These are phyloP conservation scores for Spergularia bocconei DNA, from an alignment of 148 eudicot species.

Conservation along the genomic window DNA sequence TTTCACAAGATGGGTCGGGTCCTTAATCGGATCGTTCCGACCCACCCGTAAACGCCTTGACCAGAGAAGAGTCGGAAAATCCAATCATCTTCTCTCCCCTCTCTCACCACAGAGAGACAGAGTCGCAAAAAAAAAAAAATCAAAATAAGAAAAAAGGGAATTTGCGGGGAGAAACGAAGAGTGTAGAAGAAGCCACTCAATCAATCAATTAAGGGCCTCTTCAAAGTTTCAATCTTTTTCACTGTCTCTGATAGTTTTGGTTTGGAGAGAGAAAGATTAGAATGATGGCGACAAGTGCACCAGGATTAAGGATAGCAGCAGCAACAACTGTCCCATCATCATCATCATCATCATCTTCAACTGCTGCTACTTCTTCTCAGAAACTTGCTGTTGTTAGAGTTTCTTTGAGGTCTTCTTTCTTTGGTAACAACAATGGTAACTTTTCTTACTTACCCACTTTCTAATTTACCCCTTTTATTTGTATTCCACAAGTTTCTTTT, in stretches of 20 bases:
- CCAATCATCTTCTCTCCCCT: conserved; percentile 11
- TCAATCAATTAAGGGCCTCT: conserved; percentile 16
- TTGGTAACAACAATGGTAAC: conserved; percentile 35
- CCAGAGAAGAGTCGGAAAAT: background rate
- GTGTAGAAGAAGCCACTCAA: conserved; percentile 18
- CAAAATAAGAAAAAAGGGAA: background rate
- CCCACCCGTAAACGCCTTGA: background rate
- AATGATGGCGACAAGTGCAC: conserved; percentile 47
- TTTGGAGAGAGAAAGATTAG: background rate
- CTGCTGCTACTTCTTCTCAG: conserved; percentile 33
- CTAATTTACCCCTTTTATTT: background rate
- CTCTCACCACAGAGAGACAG: conserved; percentile 12
- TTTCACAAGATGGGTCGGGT: background rate
- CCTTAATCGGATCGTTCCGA: background rate
- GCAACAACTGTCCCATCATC: conserved; percentile 20
- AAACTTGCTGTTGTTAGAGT: conserved; percentile 42
- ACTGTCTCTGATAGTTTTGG: background rate
- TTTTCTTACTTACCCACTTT: conserved; percentile 7
- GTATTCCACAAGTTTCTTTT: background rate
- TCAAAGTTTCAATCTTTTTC: background rate
- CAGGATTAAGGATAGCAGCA: conserved; percentile 51
- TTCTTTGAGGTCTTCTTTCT: conserved; percentile 42
- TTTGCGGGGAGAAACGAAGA: background rate
- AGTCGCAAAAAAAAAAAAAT: background rate
- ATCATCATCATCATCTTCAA: too few relatives aligned